Evolutionary conservation across 1,284 basidiomycete genomes (phyloP), one percentile per base, ranked within the genome.

Genomic region (Leccinum pachyderme): DNA sequence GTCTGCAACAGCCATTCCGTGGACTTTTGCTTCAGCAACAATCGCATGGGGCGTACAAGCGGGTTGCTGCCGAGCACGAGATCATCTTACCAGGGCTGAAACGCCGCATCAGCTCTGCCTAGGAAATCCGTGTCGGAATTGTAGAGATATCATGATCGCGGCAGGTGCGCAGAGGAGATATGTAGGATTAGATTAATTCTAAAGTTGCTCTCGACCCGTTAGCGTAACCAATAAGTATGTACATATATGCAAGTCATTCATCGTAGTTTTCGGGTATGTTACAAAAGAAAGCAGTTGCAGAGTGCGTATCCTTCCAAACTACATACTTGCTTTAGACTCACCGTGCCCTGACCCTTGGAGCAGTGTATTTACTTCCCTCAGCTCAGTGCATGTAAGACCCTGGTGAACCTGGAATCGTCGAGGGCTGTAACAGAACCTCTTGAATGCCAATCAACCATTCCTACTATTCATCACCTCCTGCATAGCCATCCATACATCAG

Each of bases 401-500:
- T 5, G 31, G 32, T 33, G 32, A 15, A 15, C 32, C 32, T 15
- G 32, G 32, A 33, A 33, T 33, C 32, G 3, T 32, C 2, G 32
- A 15, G 18, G 18, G 18, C 18, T 12, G 31, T 1, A 5, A 31
- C 31, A 9, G 32, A 32, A 6, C 1, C 32, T 11, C 32, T 3
- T 1, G 4, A 33, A 33, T 33, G 13, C 32, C 32, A 33, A 33
- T 33, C 13, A 13, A 32, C 9, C 13, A 6, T 25, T 28, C 24
- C 51, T 45, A 15, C n/a, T n/a, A 25, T 55, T 55, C 62, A 53
- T 54, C 29, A 66, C 67, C 31, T 69, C 67, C 43, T 66, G 65
- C 55, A 69, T 69, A 25, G 55, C 59, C 32, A 58, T 51, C 67
- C 65, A 68, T 4, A 32, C 52, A 25, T n/a, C 48, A 12, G 35